A percentile compares a stretch with the other conserved stretches of the same genome.
These are phyloP conservation scores for Trapa bicornis DNA, from an alignment of 345 rosid species.

Conservation along the genomic window DNA sequence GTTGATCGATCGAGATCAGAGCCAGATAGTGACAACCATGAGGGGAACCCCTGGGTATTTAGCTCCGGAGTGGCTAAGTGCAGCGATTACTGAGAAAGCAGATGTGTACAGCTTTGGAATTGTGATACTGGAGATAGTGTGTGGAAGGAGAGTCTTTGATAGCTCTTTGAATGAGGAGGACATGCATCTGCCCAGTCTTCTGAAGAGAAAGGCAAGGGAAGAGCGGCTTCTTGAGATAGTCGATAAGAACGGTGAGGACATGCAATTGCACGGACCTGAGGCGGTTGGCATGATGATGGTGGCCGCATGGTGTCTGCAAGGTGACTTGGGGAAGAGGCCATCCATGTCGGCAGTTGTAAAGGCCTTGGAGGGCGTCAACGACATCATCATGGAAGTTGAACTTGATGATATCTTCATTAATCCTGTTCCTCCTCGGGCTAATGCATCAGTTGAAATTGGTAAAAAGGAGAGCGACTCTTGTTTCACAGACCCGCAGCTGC, in stretches of 20 bases:
- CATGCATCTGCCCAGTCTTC: neutral
- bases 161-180: neutral
- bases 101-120: conserved; percentile 4
- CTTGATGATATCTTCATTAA: neutral
- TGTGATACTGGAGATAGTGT: conserved; percentile 5
- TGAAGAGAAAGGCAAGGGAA: conserved; percentile 3
- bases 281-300: neutral
- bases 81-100: neutral
- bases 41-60: conserved; percentile 7
- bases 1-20: conserved; percentile 1
- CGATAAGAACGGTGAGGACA: neutral
- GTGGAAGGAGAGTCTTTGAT: neutral
- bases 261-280: neutral
- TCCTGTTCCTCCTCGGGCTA: neutral
- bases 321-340: neutral
- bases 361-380: conserved; percentile 4
- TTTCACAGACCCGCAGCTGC: neutral
- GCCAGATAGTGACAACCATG: conserved; percentile 2
- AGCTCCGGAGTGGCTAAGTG: neutral
- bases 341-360: conserved; percentile 4
- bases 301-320: conserved; percentile 7
- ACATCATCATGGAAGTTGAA: neutral
- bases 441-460: neutral
- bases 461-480: neutral
- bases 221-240: conserved; percentile 1